Evolutionary conservation across 2,329 filamentous ascomycete genomes (phyloP).

Genomic region (Aspergillus novoparasiticus): DNA sequence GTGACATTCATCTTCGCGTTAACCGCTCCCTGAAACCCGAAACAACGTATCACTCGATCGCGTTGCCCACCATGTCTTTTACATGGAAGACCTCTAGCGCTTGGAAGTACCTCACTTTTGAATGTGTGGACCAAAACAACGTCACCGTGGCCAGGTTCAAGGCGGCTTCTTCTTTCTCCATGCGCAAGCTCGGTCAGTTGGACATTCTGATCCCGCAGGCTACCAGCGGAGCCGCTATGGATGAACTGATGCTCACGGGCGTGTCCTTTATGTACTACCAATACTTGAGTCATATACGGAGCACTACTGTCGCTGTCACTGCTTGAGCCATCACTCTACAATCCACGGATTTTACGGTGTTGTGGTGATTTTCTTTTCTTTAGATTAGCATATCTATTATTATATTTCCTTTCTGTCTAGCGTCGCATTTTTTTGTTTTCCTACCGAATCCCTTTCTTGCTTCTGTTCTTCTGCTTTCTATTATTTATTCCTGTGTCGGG

Average conservation of each 20-base stretch:
- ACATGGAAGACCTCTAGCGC: conserved; percentile 9
- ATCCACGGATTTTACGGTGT: background rate
- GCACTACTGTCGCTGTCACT: background rate
- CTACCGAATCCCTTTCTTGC: too few relatives aligned
- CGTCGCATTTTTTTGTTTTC: background rate
- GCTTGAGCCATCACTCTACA: background rate
- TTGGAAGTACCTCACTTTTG: conserved; percentile 10
- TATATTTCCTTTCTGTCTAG: background rate
- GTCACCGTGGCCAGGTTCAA: conserved; percentile 9
- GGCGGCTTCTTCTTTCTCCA: conserved; percentile 4
- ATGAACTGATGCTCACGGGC: conserved; percentile 12
- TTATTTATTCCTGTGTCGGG: background rate
- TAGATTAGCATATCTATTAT: background rate
- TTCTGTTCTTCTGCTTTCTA: background rate
- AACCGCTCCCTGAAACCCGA: conserved; percentile 6
- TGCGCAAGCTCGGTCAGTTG: conserved; percentile 6
- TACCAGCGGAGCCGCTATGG: conserved; percentile 4
- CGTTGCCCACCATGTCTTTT: background rate
- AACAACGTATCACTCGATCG: background rate
- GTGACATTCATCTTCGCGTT: background rate
- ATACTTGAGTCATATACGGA: background rate
- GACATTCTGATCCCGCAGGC: conserved; percentile 9
- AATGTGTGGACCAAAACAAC: conserved; percentile 10
- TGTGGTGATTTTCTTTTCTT: background rate
- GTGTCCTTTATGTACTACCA: conserved; percentile 6